Conservation (phyloP, 2,329 filamentous ascomycete genomes). For the Pseudogymnoascus verrucosus region DNA sequence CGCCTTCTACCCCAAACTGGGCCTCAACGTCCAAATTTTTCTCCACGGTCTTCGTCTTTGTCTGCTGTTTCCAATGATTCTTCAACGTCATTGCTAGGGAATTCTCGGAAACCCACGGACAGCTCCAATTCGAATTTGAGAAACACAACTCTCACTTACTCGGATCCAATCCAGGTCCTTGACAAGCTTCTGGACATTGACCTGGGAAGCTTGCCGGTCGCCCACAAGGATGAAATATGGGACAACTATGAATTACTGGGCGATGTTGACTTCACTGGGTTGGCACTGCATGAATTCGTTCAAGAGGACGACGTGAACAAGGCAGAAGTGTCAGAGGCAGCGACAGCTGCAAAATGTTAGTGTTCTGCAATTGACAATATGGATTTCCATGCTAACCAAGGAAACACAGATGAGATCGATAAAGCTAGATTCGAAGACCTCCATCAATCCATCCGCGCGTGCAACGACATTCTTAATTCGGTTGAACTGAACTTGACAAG, state of each 20-base stretch:
- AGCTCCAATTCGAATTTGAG: slow-evolving; percentile 60
- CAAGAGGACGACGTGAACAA: slow-evolving; percentile 12
- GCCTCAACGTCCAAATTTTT: slow-evolving; percentile 58
- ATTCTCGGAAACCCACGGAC: slow-evolving; percentile 58
- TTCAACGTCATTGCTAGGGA: slow-evolving; percentile 62
- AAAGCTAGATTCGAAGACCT: slow-evolving; percentile 82
- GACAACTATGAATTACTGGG: slow-evolving; percentile 32
- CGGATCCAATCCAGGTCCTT: slow-evolving; percentile 66
- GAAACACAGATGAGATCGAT: slow-evolving; percentile 60
- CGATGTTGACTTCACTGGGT: slow-evolving; percentile 68
- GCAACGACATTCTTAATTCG: slow-evolving; percentile 86
- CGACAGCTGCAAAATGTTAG: slow-evolving; percentile 67
- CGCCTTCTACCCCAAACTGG: slow-evolving; percentile 62
- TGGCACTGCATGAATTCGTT: slow-evolving; percentile 59
- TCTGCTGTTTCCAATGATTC: slow-evolving; percentile 75
- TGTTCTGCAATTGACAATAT: slow-evolving; percentile 20
- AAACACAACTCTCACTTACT: slow-evolving; percentile 41
- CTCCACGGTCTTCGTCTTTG: slow-evolving; percentile 66
- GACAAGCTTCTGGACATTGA: slow-evolving; percentile 31
- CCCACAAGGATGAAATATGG: slow-evolving; percentile 24
- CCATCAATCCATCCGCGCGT: slow-evolving; percentile 79
- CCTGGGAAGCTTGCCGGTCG: background rate
- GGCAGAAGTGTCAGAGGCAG: slow-evolving; percentile 38
- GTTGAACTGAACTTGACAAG: slow-evolving; percentile 88
- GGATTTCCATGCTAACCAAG: slow-evolving; percentile 15